Conservation (phyloP, 2,329 filamentous ascomycete species). For the Aspergillus intermedius region DNA sequence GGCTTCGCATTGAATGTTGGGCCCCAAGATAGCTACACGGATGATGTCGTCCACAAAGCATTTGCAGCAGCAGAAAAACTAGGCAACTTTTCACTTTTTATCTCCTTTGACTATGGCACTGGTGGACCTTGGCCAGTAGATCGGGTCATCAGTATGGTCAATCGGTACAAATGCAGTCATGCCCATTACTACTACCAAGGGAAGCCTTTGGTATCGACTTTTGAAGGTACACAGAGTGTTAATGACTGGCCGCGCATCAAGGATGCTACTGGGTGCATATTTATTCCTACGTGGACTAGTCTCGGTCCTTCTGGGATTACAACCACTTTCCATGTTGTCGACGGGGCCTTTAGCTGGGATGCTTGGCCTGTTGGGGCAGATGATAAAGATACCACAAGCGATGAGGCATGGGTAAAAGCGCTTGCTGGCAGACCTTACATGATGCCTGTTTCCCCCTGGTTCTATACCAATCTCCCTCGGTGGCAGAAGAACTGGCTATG, state of each 20-base stretch:
- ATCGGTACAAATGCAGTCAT: constrained; percentile 16
- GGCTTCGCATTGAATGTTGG: constrained; percentile 30
- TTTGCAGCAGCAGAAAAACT: constrained; percentile 23
- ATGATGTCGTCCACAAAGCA: constrained; percentile 21
- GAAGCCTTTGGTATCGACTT: constrained; percentile 35
- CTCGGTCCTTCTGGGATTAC: constrained; percentile 26
- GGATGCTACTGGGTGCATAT: constrained; percentile 29
- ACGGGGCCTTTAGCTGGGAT: constrained; percentile 40
- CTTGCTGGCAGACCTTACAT: constrained; percentile 41
- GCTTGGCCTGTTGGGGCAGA: constrained; percentile 37
- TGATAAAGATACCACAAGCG: constrained; percentile 30
- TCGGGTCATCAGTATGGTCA: constrained; percentile 21
- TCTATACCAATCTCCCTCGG: constrained; percentile 50
- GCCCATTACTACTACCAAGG: constrained; percentile 23
- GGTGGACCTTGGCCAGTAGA: constrained; percentile 22
- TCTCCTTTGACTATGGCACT: constrained; percentile 30
- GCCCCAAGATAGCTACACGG: constrained; percentile 23
- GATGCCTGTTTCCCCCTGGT: constrained; percentile 55
- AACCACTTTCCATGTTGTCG: constrained; percentile 25
- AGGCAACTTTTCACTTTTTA: constrained; percentile 25
- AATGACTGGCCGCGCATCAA: constrained; percentile 41
- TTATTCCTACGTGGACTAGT: constrained; percentile 40
- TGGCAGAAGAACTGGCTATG: constrained; percentile 59
- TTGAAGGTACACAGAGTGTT: constrained; percentile 36
- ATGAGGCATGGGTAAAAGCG: constrained; percentile 36